A percentile compares a stretch with the other conserved stretches of the same genome.
Conservation (phyloP, 345 rosid genomes). For the Linum trigynum region DNA sequence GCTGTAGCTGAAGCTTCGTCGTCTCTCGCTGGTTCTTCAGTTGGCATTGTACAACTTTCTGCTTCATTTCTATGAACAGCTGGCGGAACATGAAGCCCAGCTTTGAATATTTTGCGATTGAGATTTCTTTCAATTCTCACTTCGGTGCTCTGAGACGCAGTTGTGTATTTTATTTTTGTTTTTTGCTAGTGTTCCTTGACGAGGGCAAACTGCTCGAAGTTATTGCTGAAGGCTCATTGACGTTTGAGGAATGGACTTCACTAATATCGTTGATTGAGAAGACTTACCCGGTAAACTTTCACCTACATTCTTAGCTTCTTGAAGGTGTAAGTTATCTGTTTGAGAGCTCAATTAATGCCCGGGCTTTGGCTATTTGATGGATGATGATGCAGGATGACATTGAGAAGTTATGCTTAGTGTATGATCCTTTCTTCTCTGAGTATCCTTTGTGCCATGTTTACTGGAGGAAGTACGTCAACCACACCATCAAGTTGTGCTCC, state of each 20-base stretch:
- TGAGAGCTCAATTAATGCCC: too few relatives aligned
- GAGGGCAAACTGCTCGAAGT: slow-evolving; percentile 30
- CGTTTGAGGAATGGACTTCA: slow-evolving; percentile 61
- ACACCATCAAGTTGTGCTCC: slow-evolving; percentile 41
- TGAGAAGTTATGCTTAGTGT: slow-evolving; percentile 50
- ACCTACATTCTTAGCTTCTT: neutral
- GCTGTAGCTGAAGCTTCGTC: neutral
- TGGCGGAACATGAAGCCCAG: neutral
- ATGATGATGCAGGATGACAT: slow-evolving; percentile 46
- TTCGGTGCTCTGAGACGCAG: neutral
- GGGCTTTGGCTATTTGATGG: neutral
- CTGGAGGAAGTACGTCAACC: slow-evolving; percentile 79
- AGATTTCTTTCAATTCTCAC: neutral
- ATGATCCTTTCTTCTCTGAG: slow-evolving; percentile 65
- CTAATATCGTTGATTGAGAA: slow-evolving; percentile 47
- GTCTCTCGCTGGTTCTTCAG: neutral
- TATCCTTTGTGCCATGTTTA: slow-evolving; percentile 83
- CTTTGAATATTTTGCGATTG: neutral
- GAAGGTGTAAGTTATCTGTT: neutral
- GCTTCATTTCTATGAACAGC: neutral
- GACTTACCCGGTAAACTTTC: slow-evolving; percentile 31
- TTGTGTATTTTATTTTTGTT: neutral
- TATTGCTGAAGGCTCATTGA: slow-evolving; percentile 30
- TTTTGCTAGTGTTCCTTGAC: slow-evolving; percentile 27
- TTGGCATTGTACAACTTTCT: neutral